Base-by-base conservation (phyloP, 345 rosid species). In the Camelina hispida region DNA sequence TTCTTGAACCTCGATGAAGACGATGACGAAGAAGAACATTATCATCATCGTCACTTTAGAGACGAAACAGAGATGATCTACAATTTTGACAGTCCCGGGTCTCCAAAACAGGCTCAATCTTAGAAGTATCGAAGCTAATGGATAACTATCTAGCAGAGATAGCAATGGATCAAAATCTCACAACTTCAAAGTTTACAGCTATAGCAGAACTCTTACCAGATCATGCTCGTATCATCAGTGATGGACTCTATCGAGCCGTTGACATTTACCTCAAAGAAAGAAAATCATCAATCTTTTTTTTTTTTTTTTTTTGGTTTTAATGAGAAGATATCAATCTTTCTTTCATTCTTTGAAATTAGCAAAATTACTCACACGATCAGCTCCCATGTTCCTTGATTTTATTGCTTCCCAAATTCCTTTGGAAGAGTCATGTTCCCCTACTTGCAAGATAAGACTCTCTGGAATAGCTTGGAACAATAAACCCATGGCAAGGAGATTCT, bases 81-180 rank as follows among this genome's bases (percentile, higher is more conserved):
- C 70, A 93, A 87, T 83, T 92, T 92, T 9, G 98, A 95, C 71
- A 88, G 90, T 72, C 97, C 93, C 2, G 93, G 94, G 47, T 95
- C 99, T 43, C 97, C 99, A 6, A 92, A 90, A 77, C 97, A 95
- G 69, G 97, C 68, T 89, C 99, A 5, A 90, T 95, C 68, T 81
- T 95, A 38, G 90, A 90, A 82, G 98, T 92, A n/a, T 92, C 99
- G 11, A 95, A 95, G 76, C 75, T 92, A 79, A 64, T 95, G 69
- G 99, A 95, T 72, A 89, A 80, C 64, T 95, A 80, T 84, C 87
- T 92, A 0, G 88, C 99, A n/a, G 99, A 95, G 84, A 86, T 95
- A 70, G 99, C 97, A 7, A 78, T 95, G 7, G 99, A 95, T 71
- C 46, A 88, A 6, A 92, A 89, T 74, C 80, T 90, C 71, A 75